A percentile compares a stretch with the other conserved stretches of the same genome.
Conservation (phyloP, 2,329 filamentous ascomycete genomes). For the Colletotrichum liriopes region DNA sequence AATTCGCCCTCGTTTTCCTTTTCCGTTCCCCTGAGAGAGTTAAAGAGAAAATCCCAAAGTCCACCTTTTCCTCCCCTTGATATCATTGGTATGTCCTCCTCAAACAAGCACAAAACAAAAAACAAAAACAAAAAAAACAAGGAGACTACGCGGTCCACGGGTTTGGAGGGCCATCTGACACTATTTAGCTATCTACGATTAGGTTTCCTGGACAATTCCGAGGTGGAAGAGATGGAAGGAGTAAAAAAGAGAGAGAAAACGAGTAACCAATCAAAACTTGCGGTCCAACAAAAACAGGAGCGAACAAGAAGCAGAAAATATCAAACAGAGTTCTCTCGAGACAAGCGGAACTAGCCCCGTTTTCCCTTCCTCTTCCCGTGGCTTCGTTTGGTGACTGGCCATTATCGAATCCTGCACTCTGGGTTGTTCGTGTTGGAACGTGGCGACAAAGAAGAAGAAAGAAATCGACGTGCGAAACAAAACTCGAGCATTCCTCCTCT, state of each 20-base stretch:
- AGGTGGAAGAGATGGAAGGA: neutral
- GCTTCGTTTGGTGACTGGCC: slow-evolving; percentile 10
- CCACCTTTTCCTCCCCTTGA: slow-evolving; percentile 43
- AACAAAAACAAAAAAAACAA: slow-evolving; percentile 3
- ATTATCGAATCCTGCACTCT: slow-evolving; percentile 20
- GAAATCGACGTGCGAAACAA: neutral
- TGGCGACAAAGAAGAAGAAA: slow-evolving; percentile 9
- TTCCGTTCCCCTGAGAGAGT: neutral
- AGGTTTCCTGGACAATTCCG: slow-evolving; percentile 17
- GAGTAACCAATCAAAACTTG: neutral
- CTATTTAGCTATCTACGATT: slow-evolving; percentile 43
- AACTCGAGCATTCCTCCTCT: slow-evolving; percentile 27
- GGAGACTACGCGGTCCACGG: neutral
- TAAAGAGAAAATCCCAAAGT: neutral
- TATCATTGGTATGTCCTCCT: slow-evolving; percentile 44
- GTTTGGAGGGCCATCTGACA: neutral
- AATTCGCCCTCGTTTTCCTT: neutral
- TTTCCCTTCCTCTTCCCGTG: slow-evolving; percentile 26
- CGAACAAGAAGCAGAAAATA: neutral
- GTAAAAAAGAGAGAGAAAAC: neutral
- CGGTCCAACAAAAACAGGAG: neutral
- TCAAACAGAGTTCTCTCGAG: neutral
- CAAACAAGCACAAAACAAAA: slow-evolving; percentile 4
- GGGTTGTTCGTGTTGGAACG: slow-evolving; percentile 15
- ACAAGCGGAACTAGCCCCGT: neutral